Base-by-base conservation (phyloP, 306 rosid genomes). In the Medicago ruthenica region DNA sequence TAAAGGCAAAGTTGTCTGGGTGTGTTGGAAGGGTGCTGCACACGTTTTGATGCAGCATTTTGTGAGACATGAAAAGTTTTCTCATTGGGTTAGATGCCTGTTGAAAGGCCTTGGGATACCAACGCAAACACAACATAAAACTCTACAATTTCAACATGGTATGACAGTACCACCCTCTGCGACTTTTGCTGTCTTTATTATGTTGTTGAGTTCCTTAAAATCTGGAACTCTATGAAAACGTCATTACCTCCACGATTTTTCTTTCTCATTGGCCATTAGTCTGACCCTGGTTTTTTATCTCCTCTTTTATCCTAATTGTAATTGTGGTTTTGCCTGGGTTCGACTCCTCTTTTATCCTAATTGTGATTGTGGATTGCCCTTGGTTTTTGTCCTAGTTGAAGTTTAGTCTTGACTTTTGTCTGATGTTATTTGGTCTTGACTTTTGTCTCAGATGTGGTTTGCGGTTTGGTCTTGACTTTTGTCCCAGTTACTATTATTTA, bases 11-110 rank as follows among this genome's bases (percentile, higher is more conserved):
- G 18, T 59, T 22, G n/a, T 34, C 9, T 22, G 64, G 13, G 14
- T 60, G 66, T 24, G 18, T 12, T 60, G 66, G 41, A 60, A 27
- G 66, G 41, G 66, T 60, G 11, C 20, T 27, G 67, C 42, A 60
- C 20, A 7, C 3, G 2, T 60, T 31, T 60, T 31, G 41, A 7
- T 55, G 31, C 61, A 20, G 61, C 31, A 55, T 55, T 55, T 55
- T 55, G 67, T 55, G 67, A 60, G 67, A 60, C 41, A 14, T 60
- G 66, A 12, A 14, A 13, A 6, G 1, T 24, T 60, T 8, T 60
- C 17, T 60, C 17, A 2, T 31, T 14, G 41, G 41, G 41, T 18
- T 60, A 27, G 17, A 60, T 24, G 40, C 11, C 41, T 3, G 16
- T 59, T 27, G 66, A 27, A 12, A 31, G 41, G 66, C 18, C 37